phyloP scores from a whole-genome alignment of 2,329 filamentous ascomycete genomes.

The Colletotrichum cuscutae region DNA sequence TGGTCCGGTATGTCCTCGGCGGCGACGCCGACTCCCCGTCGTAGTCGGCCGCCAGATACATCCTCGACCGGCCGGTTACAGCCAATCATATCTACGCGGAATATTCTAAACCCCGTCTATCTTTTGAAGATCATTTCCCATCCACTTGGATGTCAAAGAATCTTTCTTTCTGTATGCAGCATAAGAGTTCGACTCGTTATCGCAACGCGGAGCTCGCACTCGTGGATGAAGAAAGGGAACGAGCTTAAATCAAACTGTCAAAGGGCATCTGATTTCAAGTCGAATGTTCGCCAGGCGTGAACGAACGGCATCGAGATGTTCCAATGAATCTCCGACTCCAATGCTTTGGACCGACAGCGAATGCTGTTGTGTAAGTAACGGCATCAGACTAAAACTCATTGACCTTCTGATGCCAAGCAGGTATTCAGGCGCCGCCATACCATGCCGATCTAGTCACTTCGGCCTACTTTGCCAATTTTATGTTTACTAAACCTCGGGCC shows the following conservation, averaged over 20 bases:
- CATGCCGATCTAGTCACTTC: not conserved
- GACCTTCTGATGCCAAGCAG: not conserved
- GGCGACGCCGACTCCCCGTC: not conserved
- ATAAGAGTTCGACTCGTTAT: not conserved
- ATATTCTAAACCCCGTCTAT: not conserved
- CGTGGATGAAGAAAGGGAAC: not conserved
- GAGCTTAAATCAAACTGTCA: not conserved
- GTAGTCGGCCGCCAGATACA: not conserved
- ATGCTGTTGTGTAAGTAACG: not conserved
- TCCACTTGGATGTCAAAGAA: not conserved
- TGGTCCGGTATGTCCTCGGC: not conserved
- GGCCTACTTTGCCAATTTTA: not conserved
- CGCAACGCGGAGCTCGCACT: not conserved
- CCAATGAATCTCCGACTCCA: not conserved
- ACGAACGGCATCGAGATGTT: not conserved
- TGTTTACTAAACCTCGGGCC: not conserved
- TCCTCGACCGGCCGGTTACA: not conserved
- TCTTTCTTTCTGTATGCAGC: not conserved
- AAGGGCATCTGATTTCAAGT: not conserved
- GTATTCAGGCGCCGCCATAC: not conserved
- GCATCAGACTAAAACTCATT: not conserved
- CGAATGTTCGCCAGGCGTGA: not conserved
- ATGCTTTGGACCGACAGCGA: not conserved
- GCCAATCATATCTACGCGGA: not conserved
- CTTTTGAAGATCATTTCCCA: not conserved